Percentiles rank a stretch among this genome's conserved stretches.
These are phyloP conservation scores for Orbilia blumenaviensis DNA, from an alignment of 2,329 filamentous ascomycete genomes.

Conservation along the genomic window DNA sequence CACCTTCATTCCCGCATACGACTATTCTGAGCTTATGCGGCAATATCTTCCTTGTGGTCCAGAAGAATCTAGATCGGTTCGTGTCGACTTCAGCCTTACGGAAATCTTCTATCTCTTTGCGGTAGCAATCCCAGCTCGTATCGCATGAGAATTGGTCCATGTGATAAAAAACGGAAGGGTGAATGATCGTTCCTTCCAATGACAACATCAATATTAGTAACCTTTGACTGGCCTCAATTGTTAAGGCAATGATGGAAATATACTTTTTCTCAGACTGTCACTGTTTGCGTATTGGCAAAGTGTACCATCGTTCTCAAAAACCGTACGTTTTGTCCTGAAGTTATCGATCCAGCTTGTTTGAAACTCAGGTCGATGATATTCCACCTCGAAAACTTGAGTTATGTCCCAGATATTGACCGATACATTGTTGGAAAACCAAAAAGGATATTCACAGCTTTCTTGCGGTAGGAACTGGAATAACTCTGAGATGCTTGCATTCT, in stretches of 20 bases:
- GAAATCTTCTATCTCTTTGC: conserved; percentile 8
- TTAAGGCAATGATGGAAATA: no score
- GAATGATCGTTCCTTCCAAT: conserved; percentile 21
- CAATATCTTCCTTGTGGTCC: neutral
- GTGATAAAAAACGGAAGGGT: conserved; percentile 38
- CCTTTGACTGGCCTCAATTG: no score
- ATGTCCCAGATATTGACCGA: conserved; percentile 28
- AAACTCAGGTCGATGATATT: conserved; percentile 7
- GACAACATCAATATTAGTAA: neutral
- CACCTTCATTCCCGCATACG: conserved; percentile 17
- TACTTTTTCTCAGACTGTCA: conserved; percentile 1
- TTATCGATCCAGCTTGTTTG: neutral
- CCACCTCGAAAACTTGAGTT: neutral
- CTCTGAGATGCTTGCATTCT: neutral
- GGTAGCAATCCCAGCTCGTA: neutral
- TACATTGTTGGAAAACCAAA: conserved; percentile 12
- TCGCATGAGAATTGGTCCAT: conserved; percentile 3
- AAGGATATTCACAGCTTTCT: conserved; percentile 3
- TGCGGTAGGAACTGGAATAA: neutral
- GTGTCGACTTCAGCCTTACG: conserved; percentile 1
- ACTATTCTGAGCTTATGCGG: conserved; percentile 30
- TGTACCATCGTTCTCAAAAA: conserved; percentile 3
- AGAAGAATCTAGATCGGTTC: conserved; percentile 21
- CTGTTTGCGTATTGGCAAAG: neutral
- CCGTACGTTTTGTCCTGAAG: neutral